These are phyloP conservation scores for Huiozyma naganishii DNA, from an alignment of 805 yeast species.

Conservation along the genomic window DNA sequence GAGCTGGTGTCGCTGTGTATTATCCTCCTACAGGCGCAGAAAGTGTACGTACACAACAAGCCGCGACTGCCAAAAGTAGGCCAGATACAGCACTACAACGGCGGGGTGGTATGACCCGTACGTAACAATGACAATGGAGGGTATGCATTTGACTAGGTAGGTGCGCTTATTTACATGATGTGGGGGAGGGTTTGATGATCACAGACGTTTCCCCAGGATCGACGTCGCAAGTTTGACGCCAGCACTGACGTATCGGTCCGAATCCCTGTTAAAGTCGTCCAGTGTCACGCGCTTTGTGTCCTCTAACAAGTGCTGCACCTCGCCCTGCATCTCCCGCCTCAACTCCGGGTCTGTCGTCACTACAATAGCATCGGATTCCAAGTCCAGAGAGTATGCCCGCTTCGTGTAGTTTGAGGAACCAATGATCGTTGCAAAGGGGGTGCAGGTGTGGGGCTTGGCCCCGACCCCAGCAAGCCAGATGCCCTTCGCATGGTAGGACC, in stretches of 20 bases:
- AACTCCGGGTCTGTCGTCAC: constrained; percentile 58
- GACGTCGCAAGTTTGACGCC: constrained; percentile 62
- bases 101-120: no score
- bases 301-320: constrained; percentile 48
- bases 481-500: constrained; percentile 98
- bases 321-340: constrained; percentile 46
- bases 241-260: constrained; percentile 48
- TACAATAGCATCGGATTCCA: constrained; percentile 78
- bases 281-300: constrained; percentile 44
- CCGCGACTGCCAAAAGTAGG: constrained; percentile 12
- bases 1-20: constrained; percentile 10
- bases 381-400: constrained; percentile 76
- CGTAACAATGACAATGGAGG: background rate
- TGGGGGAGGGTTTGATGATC: no score
- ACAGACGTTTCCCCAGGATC: constrained; percentile 48
- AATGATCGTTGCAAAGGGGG: constrained; percentile 69
- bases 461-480: constrained; percentile 53
- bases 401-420: constrained; percentile 93
- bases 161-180: background rate
- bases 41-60: constrained; percentile 11
- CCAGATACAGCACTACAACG: background rate
- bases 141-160: background rate
- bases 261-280: constrained; percentile 49
- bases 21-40: constrained; percentile 21
- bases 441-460: constrained; percentile 31